A percentile compares a stretch with the other conserved stretches of the same genome.
Evolutionary conservation across 2,329 filamentous ascomycete species (phyloP).

Genomic region (Shiraia sp.): DNA sequence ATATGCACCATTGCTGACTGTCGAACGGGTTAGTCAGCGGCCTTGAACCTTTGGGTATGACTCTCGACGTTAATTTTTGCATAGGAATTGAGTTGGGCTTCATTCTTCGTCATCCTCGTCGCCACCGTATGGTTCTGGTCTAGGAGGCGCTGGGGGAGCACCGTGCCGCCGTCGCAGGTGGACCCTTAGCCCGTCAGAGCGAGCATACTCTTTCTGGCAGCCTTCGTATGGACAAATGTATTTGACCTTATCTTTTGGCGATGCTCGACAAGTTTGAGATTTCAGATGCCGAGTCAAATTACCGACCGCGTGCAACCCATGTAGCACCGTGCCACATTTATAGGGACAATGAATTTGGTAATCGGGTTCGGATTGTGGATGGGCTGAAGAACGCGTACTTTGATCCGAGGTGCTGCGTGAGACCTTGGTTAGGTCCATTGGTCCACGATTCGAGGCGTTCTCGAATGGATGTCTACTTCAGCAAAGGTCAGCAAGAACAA

Average conservation of each 20-base stretch:
- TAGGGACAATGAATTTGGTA: constrained; percentile 22
- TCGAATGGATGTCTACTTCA: too few species aligned
- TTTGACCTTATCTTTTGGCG: constrained; percentile 14
- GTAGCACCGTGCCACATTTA: constrained; percentile 24
- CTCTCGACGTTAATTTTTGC: too few species aligned
- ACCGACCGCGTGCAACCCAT: constrained; percentile 29
- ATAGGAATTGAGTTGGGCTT: too few species aligned
- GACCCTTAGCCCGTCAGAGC: constrained; percentile 25
- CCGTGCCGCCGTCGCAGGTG: constrained; percentile 8
- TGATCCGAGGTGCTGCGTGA: too few species aligned
- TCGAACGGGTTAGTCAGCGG: too few species aligned
- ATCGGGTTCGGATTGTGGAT: constrained; percentile 1
- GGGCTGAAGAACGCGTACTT: not conserved
- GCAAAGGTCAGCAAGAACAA: too few species aligned
- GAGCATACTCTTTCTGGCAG: constrained; percentile 28
- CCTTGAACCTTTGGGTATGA: too few species aligned
- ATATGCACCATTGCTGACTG: too few species aligned
- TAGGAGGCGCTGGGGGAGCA: not conserved
- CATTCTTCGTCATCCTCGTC: not conserved
- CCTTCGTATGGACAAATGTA: constrained; percentile 19
- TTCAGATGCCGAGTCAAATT: constrained; percentile 36
- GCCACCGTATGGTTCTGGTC: not conserved
- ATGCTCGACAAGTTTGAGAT: constrained; percentile 23
- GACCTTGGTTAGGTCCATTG: too few species aligned
- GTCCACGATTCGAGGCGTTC: too few species aligned